These are phyloP conservation scores for Handroanthus guayacan DNA, from an alignment of 257 asterid genomes.

Conservation along the genomic window DNA sequence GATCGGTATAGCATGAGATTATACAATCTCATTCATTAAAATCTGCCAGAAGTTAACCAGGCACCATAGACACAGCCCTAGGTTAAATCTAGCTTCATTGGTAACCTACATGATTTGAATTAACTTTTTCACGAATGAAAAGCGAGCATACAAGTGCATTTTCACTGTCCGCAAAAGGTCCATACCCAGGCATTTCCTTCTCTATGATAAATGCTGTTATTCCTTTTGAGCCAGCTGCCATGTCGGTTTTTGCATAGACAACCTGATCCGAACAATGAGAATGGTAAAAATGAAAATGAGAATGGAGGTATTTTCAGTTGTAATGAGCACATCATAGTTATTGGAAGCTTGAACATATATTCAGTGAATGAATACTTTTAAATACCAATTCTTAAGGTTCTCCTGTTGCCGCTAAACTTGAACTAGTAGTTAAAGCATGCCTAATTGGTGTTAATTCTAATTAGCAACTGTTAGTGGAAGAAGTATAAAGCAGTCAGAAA, in stretches of 20 bases:
- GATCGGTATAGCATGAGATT: not conserved
- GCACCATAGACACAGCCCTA: not conserved
- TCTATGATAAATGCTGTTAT: constrained; percentile 95
- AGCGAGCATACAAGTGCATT: constrained; percentile 8
- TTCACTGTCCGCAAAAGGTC: constrained; percentile 38
- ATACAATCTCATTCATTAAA: constrained; percentile 10
- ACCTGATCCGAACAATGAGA: constrained; percentile 61
- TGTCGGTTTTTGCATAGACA: constrained; percentile 93
- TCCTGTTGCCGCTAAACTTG: not conserved
- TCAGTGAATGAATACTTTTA: not conserved
- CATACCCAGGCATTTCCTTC: constrained; percentile 97
- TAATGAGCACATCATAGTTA: constrained; percentile 38
- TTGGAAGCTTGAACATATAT: constrained; percentile 11
- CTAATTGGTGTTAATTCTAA: not conserved
- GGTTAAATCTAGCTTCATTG: constrained; percentile 1
- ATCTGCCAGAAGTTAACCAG: not conserved
- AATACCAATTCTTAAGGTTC: constrained; percentile 18
- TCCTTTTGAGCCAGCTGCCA: constrained; percentile 85
- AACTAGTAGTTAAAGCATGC: not conserved
- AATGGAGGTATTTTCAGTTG: constrained; percentile 3
- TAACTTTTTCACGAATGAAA: not conserved
- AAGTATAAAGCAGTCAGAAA: not conserved
- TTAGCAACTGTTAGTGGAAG: not conserved
- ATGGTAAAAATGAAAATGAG: constrained; percentile 8
- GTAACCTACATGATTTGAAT: not conserved